Conservation (phyloP, 176 grass and related monocot species). For the Echinochloa phyllopogon region DNA sequence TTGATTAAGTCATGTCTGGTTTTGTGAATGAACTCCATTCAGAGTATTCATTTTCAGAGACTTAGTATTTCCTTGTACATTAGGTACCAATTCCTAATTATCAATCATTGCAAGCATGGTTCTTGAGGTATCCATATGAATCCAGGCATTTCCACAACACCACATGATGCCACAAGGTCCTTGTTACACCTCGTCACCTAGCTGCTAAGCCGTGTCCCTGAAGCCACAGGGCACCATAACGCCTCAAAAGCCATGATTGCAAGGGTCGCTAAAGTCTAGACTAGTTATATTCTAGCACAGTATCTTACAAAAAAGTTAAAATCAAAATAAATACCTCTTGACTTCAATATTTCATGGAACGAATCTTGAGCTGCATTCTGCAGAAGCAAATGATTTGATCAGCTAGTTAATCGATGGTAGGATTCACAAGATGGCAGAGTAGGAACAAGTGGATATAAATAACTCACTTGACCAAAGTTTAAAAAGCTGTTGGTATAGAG, state of each 20-base stretch:
- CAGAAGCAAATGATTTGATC: conserved; percentile 27
- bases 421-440: conserved; percentile 25
- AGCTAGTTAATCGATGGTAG: neutral
- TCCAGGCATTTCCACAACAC: neutral
- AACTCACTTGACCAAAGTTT: conserved; percentile 88
- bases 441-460: conserved; percentile 16
- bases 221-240: neutral
- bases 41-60: neutral
- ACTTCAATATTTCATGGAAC: conserved; percentile 64
- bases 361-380: conserved; percentile 82
- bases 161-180: neutral
- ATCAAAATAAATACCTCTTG: conserved; percentile 51
- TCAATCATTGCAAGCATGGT: neutral
- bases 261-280: neutral
- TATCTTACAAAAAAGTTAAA: conserved; percentile 38
- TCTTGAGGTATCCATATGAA: neutral
- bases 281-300: neutral
- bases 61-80: conserved; percentile 7
- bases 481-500: conserved; percentile 95
- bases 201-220: too few relatives aligned
- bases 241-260: neutral
- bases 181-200: neutral
- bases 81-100: conserved; percentile 9
- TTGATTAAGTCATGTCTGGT: conserved; percentile 17
- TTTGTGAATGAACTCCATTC: neutral